Evolutionary conservation across 2,329 filamentous ascomycete genomes (phyloP), one percentile per base, ranked within the genome.

Genomic region (Ceratocystis variospora): DNA sequence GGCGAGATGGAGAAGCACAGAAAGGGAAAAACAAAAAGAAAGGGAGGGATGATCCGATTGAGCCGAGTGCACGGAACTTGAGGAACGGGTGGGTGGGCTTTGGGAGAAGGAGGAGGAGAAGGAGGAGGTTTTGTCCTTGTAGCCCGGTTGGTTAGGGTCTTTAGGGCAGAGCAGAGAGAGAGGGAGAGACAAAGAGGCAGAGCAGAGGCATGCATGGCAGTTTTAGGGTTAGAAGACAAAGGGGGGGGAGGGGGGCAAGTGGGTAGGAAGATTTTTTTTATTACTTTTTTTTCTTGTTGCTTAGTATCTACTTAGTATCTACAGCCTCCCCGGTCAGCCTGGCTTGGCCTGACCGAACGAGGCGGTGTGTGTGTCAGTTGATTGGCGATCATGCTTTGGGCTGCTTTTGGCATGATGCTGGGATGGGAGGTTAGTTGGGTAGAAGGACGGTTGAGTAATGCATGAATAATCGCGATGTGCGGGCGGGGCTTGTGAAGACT

Each of bases 171-270:
- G 53, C 37, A 44, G n/a, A 65, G 50, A 48, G 41, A 50, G 62
- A 50, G 45, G 2, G 62, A 64, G 62, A 50, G 62, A 50, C 45
- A 65, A 50, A 48, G 41, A 50, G 62, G 33, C 45, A 28, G 62
- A 64, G 33, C 45, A 28, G 62, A 64, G 62, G 19, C 15, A 63
- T 19, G 19, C 15, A 63, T 19, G n/a, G 17, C 7, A 28, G 22
- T 41, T 28, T 33, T 44, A 33, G 44, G 22, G 25, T 50, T 33
- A 48, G 37, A 17, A 44, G 17, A 55, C 19, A 17, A n/a, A n/a
- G 25, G 44, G 62, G 15, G 44, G 3, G 33, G 10, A 2, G 25
- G 1, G 25, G 25, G 25, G 22, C 1, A 10, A 37, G 33, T 37
- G 33, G 48, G 31, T 22, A 22, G 22, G 22, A n/a, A n/a, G n/a